These are phyloP conservation scores for Fusarium tuaranense DNA, from an alignment of 2,329 filamentous ascomycete species.

Conservation along the genomic window DNA sequence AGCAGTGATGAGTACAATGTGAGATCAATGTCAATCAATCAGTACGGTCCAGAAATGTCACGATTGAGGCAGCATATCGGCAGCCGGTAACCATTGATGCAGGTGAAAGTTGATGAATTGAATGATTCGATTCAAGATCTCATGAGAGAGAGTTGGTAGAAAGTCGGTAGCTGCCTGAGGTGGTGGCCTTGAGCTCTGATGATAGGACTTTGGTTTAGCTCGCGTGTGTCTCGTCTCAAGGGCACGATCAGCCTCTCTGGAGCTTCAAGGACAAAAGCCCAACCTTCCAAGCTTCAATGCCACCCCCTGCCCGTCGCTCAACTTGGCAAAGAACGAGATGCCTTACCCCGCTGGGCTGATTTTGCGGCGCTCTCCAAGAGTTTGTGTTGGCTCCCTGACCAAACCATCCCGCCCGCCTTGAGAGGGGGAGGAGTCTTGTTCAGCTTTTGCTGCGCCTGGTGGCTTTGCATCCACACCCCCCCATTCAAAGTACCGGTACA, in stretches of 20 bases:
- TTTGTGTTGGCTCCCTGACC: background rate
- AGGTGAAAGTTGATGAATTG: background rate
- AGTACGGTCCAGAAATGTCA: background rate
- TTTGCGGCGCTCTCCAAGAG: background rate
- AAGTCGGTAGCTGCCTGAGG: background rate
- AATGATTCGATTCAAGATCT: background rate
- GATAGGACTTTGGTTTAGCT: background rate
- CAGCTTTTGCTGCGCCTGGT: background rate
- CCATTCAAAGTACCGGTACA: background rate
- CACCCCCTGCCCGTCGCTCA: background rate
- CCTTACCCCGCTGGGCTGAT: constrained; percentile 6
- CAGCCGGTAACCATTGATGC: background rate
- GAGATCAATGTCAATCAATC: background rate
- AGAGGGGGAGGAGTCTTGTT: background rate
- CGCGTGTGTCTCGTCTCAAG: background rate
- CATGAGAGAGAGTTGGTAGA: background rate
- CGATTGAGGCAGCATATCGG: background rate
- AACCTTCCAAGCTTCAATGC: background rate
- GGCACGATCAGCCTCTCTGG: background rate
- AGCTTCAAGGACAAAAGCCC: background rate
- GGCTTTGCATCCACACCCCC: background rate
- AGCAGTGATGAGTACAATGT: background rate
- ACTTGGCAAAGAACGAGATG: background rate
- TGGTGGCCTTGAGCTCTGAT: background rate
- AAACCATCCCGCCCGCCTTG: background rate